Conservation (phyloP, 1,139 yeast genomes). For the Groenewaldozyma sp. region DNA sequence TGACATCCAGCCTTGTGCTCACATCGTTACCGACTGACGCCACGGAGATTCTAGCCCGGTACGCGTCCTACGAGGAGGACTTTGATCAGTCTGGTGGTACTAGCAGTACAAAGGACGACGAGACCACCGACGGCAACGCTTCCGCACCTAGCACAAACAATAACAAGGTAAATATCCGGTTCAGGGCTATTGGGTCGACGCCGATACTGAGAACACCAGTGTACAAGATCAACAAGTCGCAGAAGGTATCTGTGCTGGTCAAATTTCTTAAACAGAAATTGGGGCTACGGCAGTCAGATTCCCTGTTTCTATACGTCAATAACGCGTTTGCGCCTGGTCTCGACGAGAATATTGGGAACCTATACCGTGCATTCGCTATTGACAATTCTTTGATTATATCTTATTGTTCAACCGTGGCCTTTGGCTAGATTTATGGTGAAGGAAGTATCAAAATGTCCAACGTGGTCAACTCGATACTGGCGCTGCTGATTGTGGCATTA, state of each 20-base stretch:
- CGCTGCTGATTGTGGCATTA: not conserved
- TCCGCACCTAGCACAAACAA: not conserved
- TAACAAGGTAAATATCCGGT: conserved; percentile 17
- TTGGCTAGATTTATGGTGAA: conserved; percentile 28
- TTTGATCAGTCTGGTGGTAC: conserved; percentile 5
- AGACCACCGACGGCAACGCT: not conserved
- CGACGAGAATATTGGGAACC: conserved; percentile 28
- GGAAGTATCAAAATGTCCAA: not conserved
- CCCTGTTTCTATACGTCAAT: conserved; percentile 33
- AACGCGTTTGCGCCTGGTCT: conserved; percentile 34
- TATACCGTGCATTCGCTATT: conserved; percentile 26
- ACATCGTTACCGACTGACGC: conserved; percentile 26
- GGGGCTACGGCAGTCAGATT: conserved; percentile 21
- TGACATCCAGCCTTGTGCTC: conserved; percentile 27
- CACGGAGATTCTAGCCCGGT: conserved; percentile 20
- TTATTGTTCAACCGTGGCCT: conserved; percentile 33
- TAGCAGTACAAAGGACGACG: conserved; percentile 13
- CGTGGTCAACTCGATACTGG: not conserved
- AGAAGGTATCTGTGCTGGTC: conserved; percentile 30
- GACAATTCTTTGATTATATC: conserved; percentile 30
- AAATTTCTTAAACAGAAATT: conserved; percentile 30
- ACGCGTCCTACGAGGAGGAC: conserved; percentile 13
- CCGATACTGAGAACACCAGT: conserved; percentile 29
- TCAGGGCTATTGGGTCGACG: conserved; percentile 35
- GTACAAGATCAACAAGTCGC: conserved; percentile 29